Evolutionary conservation across 352 stramenopile genomes (phyloP), one percentile per base, ranked within the genome.

Genomic region (Globisporangium polare): DNA sequence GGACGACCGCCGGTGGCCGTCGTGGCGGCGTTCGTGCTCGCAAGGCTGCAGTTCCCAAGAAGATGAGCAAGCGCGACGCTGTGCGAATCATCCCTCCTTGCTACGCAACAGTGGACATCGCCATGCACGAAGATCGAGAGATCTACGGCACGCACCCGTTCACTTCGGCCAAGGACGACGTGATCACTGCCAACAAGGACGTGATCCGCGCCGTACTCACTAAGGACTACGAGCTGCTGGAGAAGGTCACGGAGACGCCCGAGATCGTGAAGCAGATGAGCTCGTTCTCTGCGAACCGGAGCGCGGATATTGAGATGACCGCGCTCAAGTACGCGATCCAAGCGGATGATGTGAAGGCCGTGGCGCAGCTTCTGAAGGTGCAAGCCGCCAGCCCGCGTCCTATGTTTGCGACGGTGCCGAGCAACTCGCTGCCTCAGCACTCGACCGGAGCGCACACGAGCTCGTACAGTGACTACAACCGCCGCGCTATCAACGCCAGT

Each of bases 391-490:
- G 17, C 72, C 42, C 60, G 84, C 1, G 67, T 80, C n/a, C 73
- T 24, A 49, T 64, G 5, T 65, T 88, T 7, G 71, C 83, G 1
- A 63, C 68, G 13, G 63, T 56, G 2, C 83, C 83, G 2, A 75
- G 78, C 4, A 72, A 78, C 45, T 79, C 81, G 12, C 50, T 93
- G 22, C 78, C 78, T 10, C 77, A 80, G 5, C 81, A 91, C 50
- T 89, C 81, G 13, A 93, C 83, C 0, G 83, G 81, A 3, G 77
- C 80, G 43, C 83, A 93, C 56, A 93, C 83, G 39, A 91, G 83
- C 55, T 58, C 72, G 8, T 93, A 69, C 63, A 93, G 83, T 56
- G 80, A 91, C 54, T 93, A 91, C 67, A 91, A 93, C 60, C 79
- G 83, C 0, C 79, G 83, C 9, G 79, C 83, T 18, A 86, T 93